Conservation (phyloP, 139 green algal species). For the Limnomonas spitsbergensis region DNA sequence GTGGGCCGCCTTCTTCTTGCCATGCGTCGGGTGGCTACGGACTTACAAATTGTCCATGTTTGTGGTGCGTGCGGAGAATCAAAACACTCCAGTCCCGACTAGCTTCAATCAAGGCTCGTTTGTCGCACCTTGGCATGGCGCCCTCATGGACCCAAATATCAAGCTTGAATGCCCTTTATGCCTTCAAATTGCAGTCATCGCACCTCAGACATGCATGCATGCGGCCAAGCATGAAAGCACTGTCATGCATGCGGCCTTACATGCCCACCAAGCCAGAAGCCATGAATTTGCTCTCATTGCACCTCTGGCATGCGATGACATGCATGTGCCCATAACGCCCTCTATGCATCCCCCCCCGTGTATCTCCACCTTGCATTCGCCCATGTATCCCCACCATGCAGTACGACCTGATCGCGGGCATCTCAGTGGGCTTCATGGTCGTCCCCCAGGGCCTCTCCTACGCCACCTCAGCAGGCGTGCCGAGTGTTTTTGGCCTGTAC, state of each 20-base stretch:
- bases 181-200: no score
- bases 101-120: no score
- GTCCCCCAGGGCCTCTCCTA: conserved; percentile 70
- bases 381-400: no score
- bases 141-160: no score
- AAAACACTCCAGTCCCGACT: background rate
- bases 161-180: no score
- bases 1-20: conserved; percentile 12
- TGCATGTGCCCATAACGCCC: no score
- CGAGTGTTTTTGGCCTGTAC: conserved; percentile 84
- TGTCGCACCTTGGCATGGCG: no score
- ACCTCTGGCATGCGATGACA: no score
- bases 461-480: conserved; percentile 67
- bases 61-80: background rate
- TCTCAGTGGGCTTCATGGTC: conserved; percentile 76
- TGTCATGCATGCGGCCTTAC: background rate
- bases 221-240: no score
- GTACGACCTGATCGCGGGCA: conserved; percentile 61
- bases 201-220: no score
- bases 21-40: conserved; percentile 12
- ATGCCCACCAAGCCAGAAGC: background rate
- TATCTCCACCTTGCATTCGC: no score
- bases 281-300: background rate
- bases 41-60: background rate
- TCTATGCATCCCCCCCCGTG: no score